Evolutionary conservation across 148 eudicot genomes (phyloP).

Genomic region (Arctostaphylos glauca): DNA sequence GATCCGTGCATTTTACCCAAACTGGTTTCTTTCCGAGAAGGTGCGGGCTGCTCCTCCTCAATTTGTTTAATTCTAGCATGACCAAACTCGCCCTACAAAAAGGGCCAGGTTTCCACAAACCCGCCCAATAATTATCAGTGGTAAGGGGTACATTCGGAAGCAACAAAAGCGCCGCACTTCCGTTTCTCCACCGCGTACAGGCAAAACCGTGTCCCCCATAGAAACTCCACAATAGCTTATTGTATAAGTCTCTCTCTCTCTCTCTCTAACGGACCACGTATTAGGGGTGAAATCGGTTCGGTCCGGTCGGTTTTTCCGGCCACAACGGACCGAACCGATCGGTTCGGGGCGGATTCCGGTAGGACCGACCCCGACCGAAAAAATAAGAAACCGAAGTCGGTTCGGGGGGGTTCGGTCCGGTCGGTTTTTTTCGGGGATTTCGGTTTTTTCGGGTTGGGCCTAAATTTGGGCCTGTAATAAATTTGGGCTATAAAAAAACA

Average conservation of each 20-base stretch:
- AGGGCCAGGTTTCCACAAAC: background rate
- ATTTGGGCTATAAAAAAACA: too few species aligned
- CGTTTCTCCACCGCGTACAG: conserved; percentile 15
- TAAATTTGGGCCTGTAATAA: too few species aligned
- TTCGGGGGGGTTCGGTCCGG: too few species aligned
- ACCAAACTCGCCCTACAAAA: conserved; percentile 5
- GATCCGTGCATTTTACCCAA: background rate
- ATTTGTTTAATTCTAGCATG: background rate
- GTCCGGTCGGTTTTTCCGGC: too few species aligned
- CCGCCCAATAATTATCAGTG: background rate
- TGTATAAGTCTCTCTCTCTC: background rate
- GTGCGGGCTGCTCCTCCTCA: background rate
- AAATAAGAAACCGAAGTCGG: too few species aligned
- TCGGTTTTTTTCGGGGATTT: too few species aligned
- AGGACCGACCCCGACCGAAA: too few species aligned
- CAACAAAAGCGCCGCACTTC: conserved; percentile 8
- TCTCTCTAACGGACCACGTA: background rate
- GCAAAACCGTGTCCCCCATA: background rate
- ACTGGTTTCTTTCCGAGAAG: background rate
- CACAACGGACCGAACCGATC: too few species aligned
- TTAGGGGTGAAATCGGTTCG: too few species aligned
- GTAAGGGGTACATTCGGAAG: background rate
- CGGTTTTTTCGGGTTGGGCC: too few species aligned
- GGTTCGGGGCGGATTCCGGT: too few species aligned
- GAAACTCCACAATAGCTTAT: background rate